phyloP scores from a whole-genome alignment of 371 early-diverging fungal species.

The Mycotypha africana region DNA sequence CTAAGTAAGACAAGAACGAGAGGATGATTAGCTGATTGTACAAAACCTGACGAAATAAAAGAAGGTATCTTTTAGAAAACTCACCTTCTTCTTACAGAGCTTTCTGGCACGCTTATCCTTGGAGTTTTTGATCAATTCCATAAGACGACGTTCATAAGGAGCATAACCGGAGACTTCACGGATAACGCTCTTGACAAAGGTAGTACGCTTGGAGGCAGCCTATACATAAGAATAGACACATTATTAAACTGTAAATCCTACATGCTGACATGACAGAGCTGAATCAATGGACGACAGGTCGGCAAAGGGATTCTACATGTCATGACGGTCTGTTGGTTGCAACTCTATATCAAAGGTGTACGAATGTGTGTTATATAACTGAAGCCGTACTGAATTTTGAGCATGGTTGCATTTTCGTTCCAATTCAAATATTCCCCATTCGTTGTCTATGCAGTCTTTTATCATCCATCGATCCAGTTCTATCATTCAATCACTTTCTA shows the following conservation, averaged over 20 bases:
- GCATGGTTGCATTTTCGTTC: neutral
- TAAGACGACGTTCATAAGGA: constrained; percentile 98
- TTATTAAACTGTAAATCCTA: no score
- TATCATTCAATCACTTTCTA: no score
- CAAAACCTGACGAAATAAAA: neutral
- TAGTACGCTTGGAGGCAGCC: constrained; percentile 78
- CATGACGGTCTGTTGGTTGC: no score
- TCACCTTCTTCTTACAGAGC: constrained; percentile 96
- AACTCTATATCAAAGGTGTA: no score
- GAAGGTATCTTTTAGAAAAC: constrained; percentile 9
- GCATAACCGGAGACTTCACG: constrained; percentile 98
- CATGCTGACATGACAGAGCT: no score
- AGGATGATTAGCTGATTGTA: neutral
- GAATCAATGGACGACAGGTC: no score
- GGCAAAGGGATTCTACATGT: no score
- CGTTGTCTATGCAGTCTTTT: neutral
- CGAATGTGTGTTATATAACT: neutral
- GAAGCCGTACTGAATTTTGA: neutral
- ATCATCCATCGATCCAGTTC: constrained; percentile 1
- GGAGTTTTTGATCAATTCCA: constrained; percentile 99
- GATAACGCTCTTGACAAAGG: constrained; percentile 89
- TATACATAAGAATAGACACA: constrained; percentile 12
- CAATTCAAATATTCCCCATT: neutral
- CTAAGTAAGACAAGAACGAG: constrained; percentile 49
- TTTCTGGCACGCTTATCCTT: constrained; percentile 99